Percentiles rank a stretch among this genome's conserved stretches.
Conservation (phyloP, 2,329 filamentous ascomycete species). For the Mycogone perniciosa region DNA sequence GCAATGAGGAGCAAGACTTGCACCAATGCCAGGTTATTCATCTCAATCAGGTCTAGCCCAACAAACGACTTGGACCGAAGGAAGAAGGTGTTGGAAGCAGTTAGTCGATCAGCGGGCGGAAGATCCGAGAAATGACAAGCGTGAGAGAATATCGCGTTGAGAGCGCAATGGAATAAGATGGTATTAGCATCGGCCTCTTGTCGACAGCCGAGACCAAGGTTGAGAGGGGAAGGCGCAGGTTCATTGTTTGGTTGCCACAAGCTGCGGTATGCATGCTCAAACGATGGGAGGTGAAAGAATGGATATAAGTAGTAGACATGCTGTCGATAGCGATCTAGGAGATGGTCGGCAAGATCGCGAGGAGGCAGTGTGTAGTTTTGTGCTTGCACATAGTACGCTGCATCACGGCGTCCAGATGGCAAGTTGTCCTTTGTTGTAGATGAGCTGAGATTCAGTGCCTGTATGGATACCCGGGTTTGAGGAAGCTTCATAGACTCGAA, state of each 20-base stretch:
- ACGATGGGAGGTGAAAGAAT: constrained; percentile 36
- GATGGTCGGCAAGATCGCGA: constrained; percentile 34
- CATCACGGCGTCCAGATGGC: constrained; percentile 9
- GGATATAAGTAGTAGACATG: constrained; percentile 38
- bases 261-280: constrained; percentile 33
- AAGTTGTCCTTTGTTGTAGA: background rate
- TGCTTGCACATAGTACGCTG: constrained; percentile 12
- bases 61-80: constrained; percentile 27
- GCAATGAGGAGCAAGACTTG: constrained; percentile 35
- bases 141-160: constrained; percentile 39
- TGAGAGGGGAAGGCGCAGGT: background rate
- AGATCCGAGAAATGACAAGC: constrained; percentile 34
- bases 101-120: constrained; percentile 16
- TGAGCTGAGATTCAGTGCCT: constrained; percentile 7
- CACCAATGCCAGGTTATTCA: constrained; percentile 32
- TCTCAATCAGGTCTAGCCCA: constrained; percentile 27
- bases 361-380: constrained; percentile 33
- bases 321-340: constrained; percentile 33
- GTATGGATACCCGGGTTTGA: background rate
- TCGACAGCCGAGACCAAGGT: constrained; percentile 27
- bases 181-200: constrained; percentile 24
- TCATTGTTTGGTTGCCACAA: constrained; percentile 27
- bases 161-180: constrained; percentile 34
- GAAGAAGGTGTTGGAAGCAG: constrained; percentile 25
- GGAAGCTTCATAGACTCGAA: constrained; percentile 21